These are phyloP conservation scores for Stephania cephalantha DNA, from an alignment of 164 flowering plant species.

Conservation along the genomic window DNA sequence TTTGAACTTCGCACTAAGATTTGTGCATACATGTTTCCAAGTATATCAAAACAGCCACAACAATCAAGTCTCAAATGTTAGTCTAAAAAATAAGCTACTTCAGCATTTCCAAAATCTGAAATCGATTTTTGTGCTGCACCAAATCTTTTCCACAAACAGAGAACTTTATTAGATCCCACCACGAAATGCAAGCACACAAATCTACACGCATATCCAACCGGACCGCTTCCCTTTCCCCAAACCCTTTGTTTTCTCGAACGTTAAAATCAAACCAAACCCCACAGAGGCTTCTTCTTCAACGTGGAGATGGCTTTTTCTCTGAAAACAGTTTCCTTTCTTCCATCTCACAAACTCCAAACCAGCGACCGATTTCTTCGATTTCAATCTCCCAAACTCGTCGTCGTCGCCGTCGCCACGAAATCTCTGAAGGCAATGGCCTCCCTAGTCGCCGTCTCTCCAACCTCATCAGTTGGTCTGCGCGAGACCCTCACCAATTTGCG, in stretches of 20 bases:
- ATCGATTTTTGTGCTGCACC: too few species aligned
- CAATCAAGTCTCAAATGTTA: too few species aligned
- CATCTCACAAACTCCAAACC: slow-evolving; percentile 7
- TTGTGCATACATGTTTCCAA: too few species aligned
- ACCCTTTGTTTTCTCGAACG: not conserved
- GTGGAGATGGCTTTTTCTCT: slow-evolving; percentile 15
- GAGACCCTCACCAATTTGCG: slow-evolving; percentile 63
- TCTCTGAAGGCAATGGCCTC: slow-evolving; percentile 41
- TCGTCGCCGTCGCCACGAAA: slow-evolving; percentile 10
- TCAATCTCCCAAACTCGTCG: slow-evolving; percentile 5
- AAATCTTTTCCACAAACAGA: too few species aligned
- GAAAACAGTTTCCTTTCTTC: slow-evolving; percentile 11
- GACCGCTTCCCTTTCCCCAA: not conserved
- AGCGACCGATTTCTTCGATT: not conserved
- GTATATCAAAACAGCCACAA: too few species aligned
- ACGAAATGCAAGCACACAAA: too few species aligned
- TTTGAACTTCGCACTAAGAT: too few species aligned
- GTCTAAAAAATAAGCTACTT: too few species aligned
- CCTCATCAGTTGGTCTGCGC: slow-evolving; percentile 40
- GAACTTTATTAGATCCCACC: too few species aligned
- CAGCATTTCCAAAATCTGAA: too few species aligned
- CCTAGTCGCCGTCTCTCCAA: slow-evolving; percentile 21
- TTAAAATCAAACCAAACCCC: not conserved
- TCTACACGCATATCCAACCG: too few species aligned
- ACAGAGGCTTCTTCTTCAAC: not conserved